Percentiles rank a stretch among this genome's conserved stretches.
Conservation (phyloP, 2,329 filamentous ascomycete genomes). For the Cytospora piceae region DNA sequence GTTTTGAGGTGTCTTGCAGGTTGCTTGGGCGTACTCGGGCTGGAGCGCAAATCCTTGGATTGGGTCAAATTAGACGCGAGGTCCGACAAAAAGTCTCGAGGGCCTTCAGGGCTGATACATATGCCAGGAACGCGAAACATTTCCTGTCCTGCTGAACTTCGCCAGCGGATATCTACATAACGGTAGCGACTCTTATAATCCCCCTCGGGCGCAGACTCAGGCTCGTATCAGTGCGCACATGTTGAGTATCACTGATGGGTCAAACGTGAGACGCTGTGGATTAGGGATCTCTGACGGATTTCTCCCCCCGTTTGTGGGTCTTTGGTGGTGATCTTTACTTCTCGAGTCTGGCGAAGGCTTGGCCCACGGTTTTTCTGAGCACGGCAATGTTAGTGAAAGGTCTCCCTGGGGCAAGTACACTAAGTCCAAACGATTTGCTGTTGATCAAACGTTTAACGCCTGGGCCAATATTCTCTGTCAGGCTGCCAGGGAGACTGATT, state of each 20-base stretch:
- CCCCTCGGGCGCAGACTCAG: not conserved
- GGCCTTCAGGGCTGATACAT: too few relatives aligned
- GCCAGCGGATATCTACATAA: not conserved
- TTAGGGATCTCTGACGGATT: not conserved
- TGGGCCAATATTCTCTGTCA: not conserved
- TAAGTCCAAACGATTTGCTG: not conserved
- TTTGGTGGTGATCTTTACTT: not conserved
- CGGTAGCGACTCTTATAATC: not conserved
- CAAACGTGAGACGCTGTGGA: not conserved
- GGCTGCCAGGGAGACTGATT: not conserved
- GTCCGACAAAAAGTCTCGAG: not conserved
- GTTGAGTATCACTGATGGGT: not conserved
- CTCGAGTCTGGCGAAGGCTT: not conserved
- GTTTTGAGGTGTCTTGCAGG: not conserved
- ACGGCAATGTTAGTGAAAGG: not conserved
- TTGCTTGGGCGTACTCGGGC: not conserved
- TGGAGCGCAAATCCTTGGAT: not conserved
- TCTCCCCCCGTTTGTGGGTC: not conserved
- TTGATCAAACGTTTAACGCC: conserved; percentile 1
- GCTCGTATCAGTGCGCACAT: not conserved
- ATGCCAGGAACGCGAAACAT: too few relatives aligned
- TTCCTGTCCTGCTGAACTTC: not conserved
- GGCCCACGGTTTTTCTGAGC: not conserved
- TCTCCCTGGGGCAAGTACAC: not conserved
- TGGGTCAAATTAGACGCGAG: not conserved